Evolutionary conservation across 345 rosid genomes (phyloP), one percentile per base, ranked within the genome.

Genomic region (Citrus reticulata): DNA sequence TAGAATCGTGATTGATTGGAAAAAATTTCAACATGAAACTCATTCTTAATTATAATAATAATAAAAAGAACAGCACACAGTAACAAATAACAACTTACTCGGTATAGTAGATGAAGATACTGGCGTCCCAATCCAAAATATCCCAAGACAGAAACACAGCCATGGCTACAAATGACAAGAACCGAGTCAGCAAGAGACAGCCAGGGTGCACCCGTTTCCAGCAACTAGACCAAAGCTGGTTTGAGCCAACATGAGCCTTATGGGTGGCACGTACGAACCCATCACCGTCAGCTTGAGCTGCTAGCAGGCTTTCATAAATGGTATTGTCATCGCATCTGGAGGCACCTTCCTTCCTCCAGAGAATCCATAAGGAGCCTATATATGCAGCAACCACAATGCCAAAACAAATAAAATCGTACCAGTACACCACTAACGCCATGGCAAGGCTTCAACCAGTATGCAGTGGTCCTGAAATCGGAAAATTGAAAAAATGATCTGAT

Each of bases 201-300:
- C 88, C 91, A 4, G 99, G 99, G 77, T 92, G 95, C 73, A 95
- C 49, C 62, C 89, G 85, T 76, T 79, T 89, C 98, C 98, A 95
- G 80, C 97, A 95, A 70, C 92, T 90, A 73, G 82, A 87, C 99
- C 99, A 91, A 24, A 92, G 80, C 77, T 80, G 91, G 81, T 84
- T 42, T 35, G 89, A 76, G 29, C 87, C 89, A 49, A 89, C 83
- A 22, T 88, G 88, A 77, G 84, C 84, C 40, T 3, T 61, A 3
- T 88, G 87, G 42, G 80, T 51, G 13, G 83, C 76, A 11, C 70
- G 82, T n/a, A 75, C 76, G 17, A 77, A 77, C 27, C 74, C 81
- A 68, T 85, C 79, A 11, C 73, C 49, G 51, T 84, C 90, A 5
- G 83, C 66, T n/a, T 83, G 79, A 76, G 81, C 79, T 69, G 51